Conservation (phyloP, 2,329 filamentous ascomycete species). For the Periconia digitata region DNA sequence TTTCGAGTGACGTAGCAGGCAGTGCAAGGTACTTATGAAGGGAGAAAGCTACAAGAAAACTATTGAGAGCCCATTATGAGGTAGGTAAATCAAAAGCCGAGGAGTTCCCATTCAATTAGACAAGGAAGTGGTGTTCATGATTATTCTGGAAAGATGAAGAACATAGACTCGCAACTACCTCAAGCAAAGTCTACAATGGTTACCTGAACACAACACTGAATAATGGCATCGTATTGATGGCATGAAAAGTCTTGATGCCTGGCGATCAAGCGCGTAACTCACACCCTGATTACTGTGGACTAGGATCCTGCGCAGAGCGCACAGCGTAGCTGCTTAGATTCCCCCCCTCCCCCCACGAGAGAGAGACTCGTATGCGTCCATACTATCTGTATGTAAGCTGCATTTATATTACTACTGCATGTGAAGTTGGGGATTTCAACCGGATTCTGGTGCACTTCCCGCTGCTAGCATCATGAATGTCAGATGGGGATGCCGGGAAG, state of each 20-base stretch:
- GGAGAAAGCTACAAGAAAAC: no score
- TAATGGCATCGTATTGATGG: not conserved
- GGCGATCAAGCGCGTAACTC: not conserved
- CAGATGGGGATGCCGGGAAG: not conserved
- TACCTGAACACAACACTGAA: not conserved
- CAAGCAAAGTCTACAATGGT: not conserved
- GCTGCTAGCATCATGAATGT: not conserved
- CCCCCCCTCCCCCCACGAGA: not conserved
- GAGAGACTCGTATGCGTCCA: not conserved
- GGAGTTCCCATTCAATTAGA: no score
- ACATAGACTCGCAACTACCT: not conserved
- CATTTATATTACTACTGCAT: not conserved
- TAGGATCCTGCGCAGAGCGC: not conserved
- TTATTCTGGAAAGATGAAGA: no score
- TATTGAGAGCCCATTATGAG: no score
- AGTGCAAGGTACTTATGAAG: no score
- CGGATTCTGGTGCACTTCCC: not conserved
- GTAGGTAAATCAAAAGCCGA: no score
- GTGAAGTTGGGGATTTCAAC: not conserved
- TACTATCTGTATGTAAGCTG: not conserved
- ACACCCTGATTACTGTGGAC: not conserved
- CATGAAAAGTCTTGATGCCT: not conserved
- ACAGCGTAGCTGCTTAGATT: not conserved
- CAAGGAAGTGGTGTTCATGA: no score
- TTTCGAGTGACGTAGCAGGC: no score